These are phyloP conservation scores for Hymenoscyphus infarciens DNA, from an alignment of 2,329 filamentous ascomycete species.

Conservation along the genomic window DNA sequence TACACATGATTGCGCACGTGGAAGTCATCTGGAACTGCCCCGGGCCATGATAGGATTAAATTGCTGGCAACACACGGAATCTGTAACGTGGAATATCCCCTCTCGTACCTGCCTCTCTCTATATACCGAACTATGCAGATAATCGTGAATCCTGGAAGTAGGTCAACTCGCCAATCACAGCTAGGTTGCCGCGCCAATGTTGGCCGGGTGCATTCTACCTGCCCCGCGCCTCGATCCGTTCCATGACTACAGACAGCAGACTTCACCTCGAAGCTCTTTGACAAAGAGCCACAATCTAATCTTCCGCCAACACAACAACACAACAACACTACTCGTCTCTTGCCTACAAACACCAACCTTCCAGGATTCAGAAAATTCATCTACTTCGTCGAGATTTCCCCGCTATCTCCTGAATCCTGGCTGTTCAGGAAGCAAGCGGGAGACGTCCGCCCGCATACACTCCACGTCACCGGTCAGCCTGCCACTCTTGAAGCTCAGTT, in stretches of 20 bases:
- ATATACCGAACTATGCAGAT: not conserved
- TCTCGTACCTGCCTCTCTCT: slow-evolving; percentile 2
- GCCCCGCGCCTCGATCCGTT: not conserved
- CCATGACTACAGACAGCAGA: not conserved
- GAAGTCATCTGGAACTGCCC: not conserved
- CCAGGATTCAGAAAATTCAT: not conserved
- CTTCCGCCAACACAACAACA: slow-evolving; percentile 13
- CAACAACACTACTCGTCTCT: not conserved
- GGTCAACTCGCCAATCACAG: not conserved
- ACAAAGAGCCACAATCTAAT: slow-evolving; percentile 8
- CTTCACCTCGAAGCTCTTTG: slow-evolving; percentile 5
- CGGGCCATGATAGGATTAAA: not conserved
- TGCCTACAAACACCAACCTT: not conserved
- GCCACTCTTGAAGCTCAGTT: slow-evolving; percentile 7
- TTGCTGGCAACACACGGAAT: not conserved
- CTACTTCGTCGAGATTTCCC: slow-evolving; percentile 17
- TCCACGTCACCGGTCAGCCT: slow-evolving; percentile 8
- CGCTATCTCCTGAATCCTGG: slow-evolving; percentile 27
- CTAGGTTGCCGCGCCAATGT: not conserved
- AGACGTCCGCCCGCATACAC: slow-evolving; percentile 4
- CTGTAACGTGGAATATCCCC: not conserved
- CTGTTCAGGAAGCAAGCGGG: slow-evolving; percentile 27
- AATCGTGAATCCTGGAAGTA: not conserved
- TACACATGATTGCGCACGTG: not conserved
- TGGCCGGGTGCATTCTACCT: not conserved